Evolutionary conservation across 2,329 filamentous ascomycete species (phyloP).

Genomic region (Colletotrichum sublineola): DNA sequence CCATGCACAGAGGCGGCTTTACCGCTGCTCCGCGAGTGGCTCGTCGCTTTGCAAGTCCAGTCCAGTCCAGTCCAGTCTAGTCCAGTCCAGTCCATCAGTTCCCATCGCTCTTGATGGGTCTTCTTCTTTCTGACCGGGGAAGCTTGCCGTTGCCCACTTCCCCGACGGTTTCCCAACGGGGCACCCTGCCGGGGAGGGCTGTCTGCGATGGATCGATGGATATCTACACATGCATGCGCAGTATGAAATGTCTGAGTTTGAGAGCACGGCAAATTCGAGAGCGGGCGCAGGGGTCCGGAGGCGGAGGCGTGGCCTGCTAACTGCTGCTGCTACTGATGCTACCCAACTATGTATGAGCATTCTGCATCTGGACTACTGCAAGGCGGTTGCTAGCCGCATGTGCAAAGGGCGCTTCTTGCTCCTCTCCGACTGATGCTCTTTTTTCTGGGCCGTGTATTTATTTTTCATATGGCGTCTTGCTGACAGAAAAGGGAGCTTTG

Average conservation of each 20-base stretch:
- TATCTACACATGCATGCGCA: neutral
- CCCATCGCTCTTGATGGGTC: neutral
- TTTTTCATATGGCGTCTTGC: slow-evolving; percentile 11
- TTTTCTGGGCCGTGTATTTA: neutral
- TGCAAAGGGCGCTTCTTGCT: slow-evolving; percentile 10
- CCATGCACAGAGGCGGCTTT: neutral
- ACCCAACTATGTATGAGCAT: neutral
- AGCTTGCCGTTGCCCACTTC: neutral
- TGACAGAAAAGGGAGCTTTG: neutral
- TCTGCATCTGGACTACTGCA: slow-evolving; percentile 23
- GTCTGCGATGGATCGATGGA: neutral
- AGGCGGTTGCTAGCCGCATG: slow-evolving; percentile 24
- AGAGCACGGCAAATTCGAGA: neutral
- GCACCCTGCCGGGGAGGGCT: neutral
- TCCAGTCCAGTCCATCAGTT: too few relatives aligned
- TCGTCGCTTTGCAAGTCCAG: neutral
- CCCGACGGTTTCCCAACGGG: neutral
- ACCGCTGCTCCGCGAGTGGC: neutral
- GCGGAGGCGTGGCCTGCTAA: neutral
- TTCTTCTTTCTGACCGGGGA: neutral
- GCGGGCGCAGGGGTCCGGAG: neutral
- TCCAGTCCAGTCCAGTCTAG: neutral
- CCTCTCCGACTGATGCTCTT: neutral
- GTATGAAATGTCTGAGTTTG: neutral
- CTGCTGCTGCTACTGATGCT: neutral